Evolutionary conservation across 805 yeast species (phyloP).

Genomic region (Cyberlindnera amylophila): DNA sequence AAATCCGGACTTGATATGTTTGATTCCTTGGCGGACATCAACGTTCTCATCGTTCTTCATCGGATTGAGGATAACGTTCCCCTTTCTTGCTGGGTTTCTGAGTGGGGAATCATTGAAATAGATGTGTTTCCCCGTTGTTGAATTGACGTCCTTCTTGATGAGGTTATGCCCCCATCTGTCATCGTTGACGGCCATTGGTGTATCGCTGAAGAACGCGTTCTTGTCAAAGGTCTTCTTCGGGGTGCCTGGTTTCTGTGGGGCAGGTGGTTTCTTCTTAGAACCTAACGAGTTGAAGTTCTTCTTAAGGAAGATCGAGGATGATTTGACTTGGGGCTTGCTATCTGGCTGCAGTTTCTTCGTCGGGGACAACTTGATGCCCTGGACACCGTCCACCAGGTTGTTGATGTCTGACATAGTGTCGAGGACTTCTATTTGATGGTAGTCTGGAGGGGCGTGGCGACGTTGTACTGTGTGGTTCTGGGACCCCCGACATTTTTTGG

Average conservation of each 20-base stretch:
- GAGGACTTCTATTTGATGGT: background rate
- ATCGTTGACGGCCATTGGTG: slow-evolving; percentile 24
- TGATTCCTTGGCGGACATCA: slow-evolving; percentile 12
- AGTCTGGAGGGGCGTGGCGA: background rate
- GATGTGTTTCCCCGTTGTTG: background rate
- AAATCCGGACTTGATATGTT: slow-evolving; percentile 14
- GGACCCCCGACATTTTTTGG: background rate
- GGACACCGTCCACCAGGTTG: slow-evolving; percentile 8
- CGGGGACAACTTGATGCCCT: slow-evolving; percentile 14
- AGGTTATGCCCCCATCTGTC: slow-evolving; percentile 22
- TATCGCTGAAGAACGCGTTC: slow-evolving; percentile 17
- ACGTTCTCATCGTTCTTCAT: slow-evolving; percentile 2
- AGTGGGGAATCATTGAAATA: background rate
- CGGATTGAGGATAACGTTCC: slow-evolving; percentile 13
- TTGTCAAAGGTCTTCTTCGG: slow-evolving; percentile 14
- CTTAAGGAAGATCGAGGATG: slow-evolving; percentile 21
- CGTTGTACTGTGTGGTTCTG: background rate
- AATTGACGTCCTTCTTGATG: slow-evolving; percentile 6
- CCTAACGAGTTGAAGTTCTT: slow-evolving; percentile 21
- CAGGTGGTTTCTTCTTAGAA: slow-evolving; percentile 9
- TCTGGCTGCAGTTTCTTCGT: slow-evolving; percentile 14
- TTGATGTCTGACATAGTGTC: slow-evolving; percentile 4
- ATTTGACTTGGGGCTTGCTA: slow-evolving; percentile 9
- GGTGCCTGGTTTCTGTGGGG: background rate
- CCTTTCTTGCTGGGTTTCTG: slow-evolving; percentile 1